Evolutionary conservation across 2,329 filamentous ascomycete genomes (phyloP).

Genomic region (Coniella lustricola): DNA sequence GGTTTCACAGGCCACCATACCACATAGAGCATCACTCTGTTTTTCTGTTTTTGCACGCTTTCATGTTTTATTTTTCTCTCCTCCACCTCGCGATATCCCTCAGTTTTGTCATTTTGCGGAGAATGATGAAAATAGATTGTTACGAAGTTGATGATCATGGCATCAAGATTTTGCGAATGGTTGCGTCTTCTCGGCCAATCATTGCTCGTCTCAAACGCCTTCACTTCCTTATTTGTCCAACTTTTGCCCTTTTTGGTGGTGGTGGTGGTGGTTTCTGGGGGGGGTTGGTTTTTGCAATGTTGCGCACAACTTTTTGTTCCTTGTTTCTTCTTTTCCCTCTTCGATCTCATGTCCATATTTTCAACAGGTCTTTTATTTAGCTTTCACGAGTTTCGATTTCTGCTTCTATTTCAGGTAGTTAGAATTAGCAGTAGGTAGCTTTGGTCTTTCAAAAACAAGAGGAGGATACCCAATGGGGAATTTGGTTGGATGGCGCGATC

Average conservation of each 20-base stretch:
- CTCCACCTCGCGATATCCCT: conserved; percentile 1
- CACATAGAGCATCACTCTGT: conserved; percentile 5
- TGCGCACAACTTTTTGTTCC: background rate
- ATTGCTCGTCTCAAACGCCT: background rate
- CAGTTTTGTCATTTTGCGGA: conserved; percentile 10
- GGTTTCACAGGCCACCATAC: background rate
- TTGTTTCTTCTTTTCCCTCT: background rate
- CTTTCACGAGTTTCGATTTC: conserved; percentile 1
- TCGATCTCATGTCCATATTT: background rate
- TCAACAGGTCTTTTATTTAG: conserved; percentile 5
- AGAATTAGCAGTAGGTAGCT: too few species aligned
- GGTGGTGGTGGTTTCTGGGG: too few species aligned
- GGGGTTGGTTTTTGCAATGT: too few species aligned
- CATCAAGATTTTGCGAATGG: background rate
- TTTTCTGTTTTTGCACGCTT: background rate
- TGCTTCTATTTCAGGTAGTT: background rate
- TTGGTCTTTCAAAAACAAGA: too few species aligned
- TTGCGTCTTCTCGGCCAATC: background rate
- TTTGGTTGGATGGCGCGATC: too few species aligned
- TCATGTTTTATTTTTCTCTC: background rate
- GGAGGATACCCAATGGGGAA: too few species aligned
- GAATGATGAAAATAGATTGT: conserved; percentile 9
- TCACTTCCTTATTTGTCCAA: background rate
- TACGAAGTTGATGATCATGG: conserved; percentile 8
- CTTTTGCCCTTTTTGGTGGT: too few species aligned